Conservation (phyloP, 495 filamentous ascomycete species). For the Terfezia boudieri region DNA sequence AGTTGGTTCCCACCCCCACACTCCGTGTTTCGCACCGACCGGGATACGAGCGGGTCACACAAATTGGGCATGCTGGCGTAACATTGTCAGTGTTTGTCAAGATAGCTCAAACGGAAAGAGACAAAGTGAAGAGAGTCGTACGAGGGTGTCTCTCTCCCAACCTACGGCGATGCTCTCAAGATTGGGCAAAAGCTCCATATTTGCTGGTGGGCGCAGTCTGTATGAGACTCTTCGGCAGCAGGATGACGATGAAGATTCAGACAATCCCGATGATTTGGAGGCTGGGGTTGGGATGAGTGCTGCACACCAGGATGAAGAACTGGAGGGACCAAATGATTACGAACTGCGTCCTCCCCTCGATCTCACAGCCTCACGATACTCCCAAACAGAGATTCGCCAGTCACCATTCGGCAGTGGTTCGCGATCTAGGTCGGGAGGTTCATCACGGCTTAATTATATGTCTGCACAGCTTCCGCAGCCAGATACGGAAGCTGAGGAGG, state of each 20-base stretch:
- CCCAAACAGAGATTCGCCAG: background rate
- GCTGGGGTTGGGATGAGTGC: background rate
- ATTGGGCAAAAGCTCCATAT: slow-evolving; percentile 10
- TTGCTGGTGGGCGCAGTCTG: slow-evolving; percentile 3
- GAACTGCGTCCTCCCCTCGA: slow-evolving; percentile 19
- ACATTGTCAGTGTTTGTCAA: no score
- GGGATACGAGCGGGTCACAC: no score
- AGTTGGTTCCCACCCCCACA: no score
- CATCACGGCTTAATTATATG: slow-evolving; percentile 3
- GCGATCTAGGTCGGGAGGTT: background rate
- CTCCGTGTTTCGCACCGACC: no score
- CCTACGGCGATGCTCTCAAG: slow-evolving; percentile 1
- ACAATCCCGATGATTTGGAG: slow-evolving; percentile 8
- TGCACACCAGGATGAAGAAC: slow-evolving; percentile 36
- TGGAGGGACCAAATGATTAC: slow-evolving; percentile 37
- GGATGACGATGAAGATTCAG: slow-evolving; percentile 11
- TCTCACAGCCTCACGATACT: slow-evolving; percentile 10
- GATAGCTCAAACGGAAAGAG: no score
- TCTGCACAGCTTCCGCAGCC: background rate
- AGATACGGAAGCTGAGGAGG: slow-evolving; percentile 37
- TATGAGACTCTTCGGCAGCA: slow-evolving; percentile 18
- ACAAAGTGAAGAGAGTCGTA: no score
- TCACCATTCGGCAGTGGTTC: background rate
- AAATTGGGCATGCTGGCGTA: no score
- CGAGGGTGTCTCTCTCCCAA: no score